phyloP scores from a whole-genome alignment of 345 rosid genomes.

The Brassica juncea region DNA sequence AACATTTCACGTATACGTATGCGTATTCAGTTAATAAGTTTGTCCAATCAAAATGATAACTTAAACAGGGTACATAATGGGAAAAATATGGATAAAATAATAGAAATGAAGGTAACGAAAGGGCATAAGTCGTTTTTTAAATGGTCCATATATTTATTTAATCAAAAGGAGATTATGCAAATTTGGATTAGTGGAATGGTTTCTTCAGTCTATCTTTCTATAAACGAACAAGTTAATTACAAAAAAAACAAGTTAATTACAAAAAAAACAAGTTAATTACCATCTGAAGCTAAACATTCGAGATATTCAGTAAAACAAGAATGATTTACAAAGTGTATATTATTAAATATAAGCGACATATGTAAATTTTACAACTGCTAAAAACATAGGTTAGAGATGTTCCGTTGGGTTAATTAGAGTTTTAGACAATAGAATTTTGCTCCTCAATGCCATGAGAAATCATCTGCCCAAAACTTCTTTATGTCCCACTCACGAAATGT shows the following conservation, averaged over 20 bases:
- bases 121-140: not conserved
- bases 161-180: too few relatives aligned
- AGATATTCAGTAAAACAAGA: not conserved
- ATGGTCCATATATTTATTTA: not conserved
- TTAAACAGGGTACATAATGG: not conserved
- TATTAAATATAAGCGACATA: not conserved
- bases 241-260: too few relatives aligned
- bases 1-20: not conserved
- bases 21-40: not conserved
- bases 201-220: too few relatives aligned
- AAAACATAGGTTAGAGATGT: not conserved
- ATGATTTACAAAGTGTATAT: not conserved
- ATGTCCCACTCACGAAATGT: constrained; percentile 32
- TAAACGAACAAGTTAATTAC: not conserved
- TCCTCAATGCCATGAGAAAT: constrained; percentile 23
- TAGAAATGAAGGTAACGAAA: too few relatives aligned
- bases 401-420: not conserved
- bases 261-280: not conserved
- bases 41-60: not conserved
- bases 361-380: not conserved
- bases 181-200: too few relatives aligned
- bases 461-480: constrained; percentile 30
- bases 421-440: constrained; percentile 9
- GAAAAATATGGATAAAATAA: not conserved
- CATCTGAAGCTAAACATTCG: not conserved